Evolutionary conservation across 2,329 filamentous ascomycete species (phyloP), one percentile per base, ranked within the genome.

Genomic region (Colletotrichum salicis): DNA sequence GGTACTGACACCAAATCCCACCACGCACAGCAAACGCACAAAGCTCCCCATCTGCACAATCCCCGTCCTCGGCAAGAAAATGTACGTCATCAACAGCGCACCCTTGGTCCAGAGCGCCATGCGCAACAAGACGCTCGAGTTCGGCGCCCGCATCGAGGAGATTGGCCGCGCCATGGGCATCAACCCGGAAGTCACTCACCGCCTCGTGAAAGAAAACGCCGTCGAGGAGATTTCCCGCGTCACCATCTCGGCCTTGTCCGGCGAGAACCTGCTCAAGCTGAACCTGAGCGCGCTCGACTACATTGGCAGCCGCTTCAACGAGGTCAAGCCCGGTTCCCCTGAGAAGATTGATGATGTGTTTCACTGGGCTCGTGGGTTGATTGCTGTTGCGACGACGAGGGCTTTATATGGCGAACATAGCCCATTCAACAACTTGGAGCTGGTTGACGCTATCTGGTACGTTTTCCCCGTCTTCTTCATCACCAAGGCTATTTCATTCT

Each of bases 31-130:
- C 52, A 78, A 77, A 51, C 71, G 75, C 13, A 76, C 74, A 10
- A 70, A 66, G 1, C 52, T 79, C 59, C 78, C 80, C 24, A 83
- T 86, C 70, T 84, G 82, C 67, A 85, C 86, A 0, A 75, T 88
- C 3, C 84, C 82, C 1, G 83, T 87, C 73, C 77, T 86, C 24
- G 80, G 77, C 54, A 76, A 78, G 24, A 84, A 84, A 52, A 79
- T 84, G 12, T 88, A 88, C 72, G 77, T 86, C 35, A 81, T 87
- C 52, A 80, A 81, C 58, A 83, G 82, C 57, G 80, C 86, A 2
- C 64, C 74, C 0, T 77, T 87, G 4, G 78, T 84, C 19, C 79
- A 81, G 55, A 80, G 81, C 1, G 37, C 81, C 81, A 3, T 80
- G 87, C 59, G 78, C 82, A 29, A 72, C 79, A 5, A 79, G 82